These are phyloP conservation scores for Leccinum subtestaceum DNA, from an alignment of 768 basidiomycete genomes.

Conservation along the genomic window DNA sequence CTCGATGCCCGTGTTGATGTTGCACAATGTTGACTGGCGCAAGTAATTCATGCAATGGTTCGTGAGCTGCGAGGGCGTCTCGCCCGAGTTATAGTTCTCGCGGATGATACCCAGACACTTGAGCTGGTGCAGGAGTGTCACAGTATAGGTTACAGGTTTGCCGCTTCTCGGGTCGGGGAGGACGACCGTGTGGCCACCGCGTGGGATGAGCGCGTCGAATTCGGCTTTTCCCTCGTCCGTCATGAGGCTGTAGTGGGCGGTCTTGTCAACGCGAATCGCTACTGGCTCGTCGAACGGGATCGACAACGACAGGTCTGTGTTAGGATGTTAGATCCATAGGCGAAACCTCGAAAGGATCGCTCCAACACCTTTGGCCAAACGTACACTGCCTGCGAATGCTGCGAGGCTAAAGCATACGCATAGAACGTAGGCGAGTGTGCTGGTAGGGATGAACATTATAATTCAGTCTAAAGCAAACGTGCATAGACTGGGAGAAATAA, in stretches of 20 bases:
- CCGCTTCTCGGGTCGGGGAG: conserved; percentile 9
- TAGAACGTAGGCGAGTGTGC: neutral
- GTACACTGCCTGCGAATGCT: conserved; percentile 2
- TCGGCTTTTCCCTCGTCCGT: conserved; percentile 14
- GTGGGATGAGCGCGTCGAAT: conserved; percentile 14
- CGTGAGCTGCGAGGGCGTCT: conserved; percentile 8
- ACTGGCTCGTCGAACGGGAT: conserved; percentile 12
- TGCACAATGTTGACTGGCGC: conserved; percentile 13
- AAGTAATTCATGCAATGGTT: conserved; percentile 12
- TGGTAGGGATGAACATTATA: neutral
- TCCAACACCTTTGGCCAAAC: conserved; percentile 4
- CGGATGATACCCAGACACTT: conserved; percentile 14
- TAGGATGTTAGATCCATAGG: neutral
- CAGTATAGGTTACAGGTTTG: conserved; percentile 12
- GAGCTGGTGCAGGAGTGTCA: conserved; percentile 13
- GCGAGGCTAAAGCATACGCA: conserved; percentile 1
- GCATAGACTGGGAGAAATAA: neutral
- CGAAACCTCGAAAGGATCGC: neutral
- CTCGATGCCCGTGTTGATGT: conserved; percentile 12
- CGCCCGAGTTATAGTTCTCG: conserved; percentile 1
- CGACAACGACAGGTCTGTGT: conserved; percentile 10
- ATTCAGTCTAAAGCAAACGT: neutral
- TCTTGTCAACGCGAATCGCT: conserved; percentile 12
- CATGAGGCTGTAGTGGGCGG: conserved; percentile 10
- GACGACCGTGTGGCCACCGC: conserved; percentile 7